Evolutionary conservation across 768 basidiomycete genomes (phyloP), one percentile per base, ranked within the genome.

Genomic region (Neoboletus subvelutipes): DNA sequence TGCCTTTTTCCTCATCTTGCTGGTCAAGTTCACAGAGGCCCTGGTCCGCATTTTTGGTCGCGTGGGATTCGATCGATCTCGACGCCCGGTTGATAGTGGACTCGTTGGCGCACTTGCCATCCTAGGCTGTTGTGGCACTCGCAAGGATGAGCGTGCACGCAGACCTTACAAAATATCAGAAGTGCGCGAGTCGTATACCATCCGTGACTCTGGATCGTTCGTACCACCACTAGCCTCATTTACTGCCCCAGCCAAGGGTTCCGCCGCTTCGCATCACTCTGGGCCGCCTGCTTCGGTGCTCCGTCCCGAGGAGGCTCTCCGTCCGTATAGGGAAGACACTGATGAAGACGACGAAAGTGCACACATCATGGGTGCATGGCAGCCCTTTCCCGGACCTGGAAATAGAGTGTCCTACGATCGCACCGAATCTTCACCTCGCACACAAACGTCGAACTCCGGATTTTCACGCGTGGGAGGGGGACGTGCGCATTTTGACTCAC

Each of bases 321-420:
- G 81, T 45, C 90, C 88, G 29, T 91, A 90, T 68, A 80, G 79
- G 60, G 88, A 92, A 65, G 88, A 92, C 42, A 87, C 81, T 61
- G 90, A 92, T 57, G 88, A 88, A 63, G 70, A 71, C 55, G 90
- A 90, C 60, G 79, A 76, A 53, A 79, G 77, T 18, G 88, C 91
- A 13, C 89, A 79, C 61, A 97, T 98, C 67, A 96, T 98, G 92
- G 88, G 87, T 41, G 92, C 95, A n/a, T 96, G 93, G 92, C 86
- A 88, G 61, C 83, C 86, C 29, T 89, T 83, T 76, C 83, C 83
- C 0, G 75, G 80, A 8, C 69, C 77, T 22, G 64, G 67, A 28
- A 42, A 64, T 36, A 54, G 65, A 24, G 46, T 18, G 0, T 67
- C 72, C 4, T 61, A 53, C 24, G 71, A 73, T 36, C 68, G 65